These are phyloP conservation scores for Acidiella bohemica DNA, from an alignment of 495 filamentous ascomycete genomes.

Conservation along the genomic window DNA sequence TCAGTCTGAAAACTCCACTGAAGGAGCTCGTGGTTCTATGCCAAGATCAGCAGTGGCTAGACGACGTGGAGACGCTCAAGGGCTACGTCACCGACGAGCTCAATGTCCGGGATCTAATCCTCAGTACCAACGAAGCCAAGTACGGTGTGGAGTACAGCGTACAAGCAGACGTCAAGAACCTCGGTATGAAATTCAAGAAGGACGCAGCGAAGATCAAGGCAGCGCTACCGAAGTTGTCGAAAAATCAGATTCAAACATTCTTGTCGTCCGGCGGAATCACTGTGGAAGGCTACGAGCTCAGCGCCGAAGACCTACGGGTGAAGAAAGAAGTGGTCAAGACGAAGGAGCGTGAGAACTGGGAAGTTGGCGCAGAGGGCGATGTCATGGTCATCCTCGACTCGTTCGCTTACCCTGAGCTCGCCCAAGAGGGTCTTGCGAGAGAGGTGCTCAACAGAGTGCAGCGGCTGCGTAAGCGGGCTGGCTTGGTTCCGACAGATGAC, in stretches of 20 bases:
- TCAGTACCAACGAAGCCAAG: constrained; percentile 74
- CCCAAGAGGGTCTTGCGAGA: constrained; percentile 60
- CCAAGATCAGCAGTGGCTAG: constrained; percentile 64
- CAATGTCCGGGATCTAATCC: constrained; percentile 72
- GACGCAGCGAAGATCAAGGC: constrained; percentile 82
- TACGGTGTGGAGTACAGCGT: constrained; percentile 87
- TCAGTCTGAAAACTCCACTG: constrained; percentile 80
- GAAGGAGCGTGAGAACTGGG: constrained; percentile 51
- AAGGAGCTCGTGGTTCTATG: constrained; percentile 87
- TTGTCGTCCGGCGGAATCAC: constrained; percentile 53
- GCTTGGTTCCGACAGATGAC: constrained; percentile 67
- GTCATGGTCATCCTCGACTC: constrained; percentile 72
- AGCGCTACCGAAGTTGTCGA: constrained; percentile 65
- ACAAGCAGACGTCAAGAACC: constrained; percentile 77
- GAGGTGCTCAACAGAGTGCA: constrained; percentile 79
- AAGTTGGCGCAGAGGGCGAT: constrained; percentile 74
- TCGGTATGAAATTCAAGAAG: constrained; percentile 95
- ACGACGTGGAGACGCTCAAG: constrained; percentile 73
- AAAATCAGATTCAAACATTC: constrained; percentile 64
- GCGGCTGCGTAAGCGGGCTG: constrained; percentile 67
- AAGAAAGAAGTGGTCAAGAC: constrained; percentile 63
- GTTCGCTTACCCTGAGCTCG: constrained; percentile 56
- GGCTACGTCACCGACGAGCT: constrained; percentile 80
- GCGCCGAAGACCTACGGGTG: constrained; percentile 70
- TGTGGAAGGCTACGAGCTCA: constrained; percentile 72